Percentiles rank a stretch among this genome's conserved stretches.
Conservation (phyloP, 768 basidiomycete species). For the Leccinum disarticulatum region DNA sequence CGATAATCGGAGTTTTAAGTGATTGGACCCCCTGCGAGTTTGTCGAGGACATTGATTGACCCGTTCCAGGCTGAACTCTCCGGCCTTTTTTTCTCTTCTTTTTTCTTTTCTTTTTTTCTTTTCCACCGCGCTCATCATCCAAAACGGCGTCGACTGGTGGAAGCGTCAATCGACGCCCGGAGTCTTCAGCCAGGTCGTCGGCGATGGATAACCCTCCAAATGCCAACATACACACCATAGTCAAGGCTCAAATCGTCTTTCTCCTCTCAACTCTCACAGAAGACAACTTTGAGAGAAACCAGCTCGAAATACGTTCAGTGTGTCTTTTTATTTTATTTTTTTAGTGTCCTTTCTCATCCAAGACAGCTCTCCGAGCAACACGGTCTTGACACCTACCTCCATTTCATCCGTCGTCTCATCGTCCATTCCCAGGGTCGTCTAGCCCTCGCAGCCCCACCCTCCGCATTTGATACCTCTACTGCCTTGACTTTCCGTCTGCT, state of each 20-base stretch:
- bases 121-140: constrained; percentile 24
- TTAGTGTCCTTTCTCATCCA: constrained; percentile 11
- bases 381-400: constrained; percentile 94
- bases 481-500: constrained; percentile 82
- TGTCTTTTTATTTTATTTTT: constrained; percentile 35
- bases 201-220: constrained; percentile 84
- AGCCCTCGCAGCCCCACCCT: constrained; percentile 53
- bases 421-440: constrained; percentile 80
- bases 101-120: constrained; percentile 16
- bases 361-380: constrained; percentile 92
- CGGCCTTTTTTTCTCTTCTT: constrained; percentile 31
- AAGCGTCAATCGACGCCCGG: constrained; percentile 67
- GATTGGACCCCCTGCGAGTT: constrained; percentile 14
- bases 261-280: constrained; percentile 94
- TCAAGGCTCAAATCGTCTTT: constrained; percentile 97
- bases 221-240: constrained; percentile 88
- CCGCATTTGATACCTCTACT: constrained; percentile 72
- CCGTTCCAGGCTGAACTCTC: constrained; percentile 20
- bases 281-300: constrained; percentile 94
- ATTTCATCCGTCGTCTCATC: constrained; percentile 96
- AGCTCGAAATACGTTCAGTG: constrained; percentile 92
- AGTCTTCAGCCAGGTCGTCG: constrained; percentile 74
- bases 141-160: constrained; percentile 75
- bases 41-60: constrained; percentile 21
- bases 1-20: constrained; percentile 24